Evolutionary conservation across 2,329 filamentous ascomycete genomes (phyloP).

Genomic region (Pseudocercospora crystallina): DNA sequence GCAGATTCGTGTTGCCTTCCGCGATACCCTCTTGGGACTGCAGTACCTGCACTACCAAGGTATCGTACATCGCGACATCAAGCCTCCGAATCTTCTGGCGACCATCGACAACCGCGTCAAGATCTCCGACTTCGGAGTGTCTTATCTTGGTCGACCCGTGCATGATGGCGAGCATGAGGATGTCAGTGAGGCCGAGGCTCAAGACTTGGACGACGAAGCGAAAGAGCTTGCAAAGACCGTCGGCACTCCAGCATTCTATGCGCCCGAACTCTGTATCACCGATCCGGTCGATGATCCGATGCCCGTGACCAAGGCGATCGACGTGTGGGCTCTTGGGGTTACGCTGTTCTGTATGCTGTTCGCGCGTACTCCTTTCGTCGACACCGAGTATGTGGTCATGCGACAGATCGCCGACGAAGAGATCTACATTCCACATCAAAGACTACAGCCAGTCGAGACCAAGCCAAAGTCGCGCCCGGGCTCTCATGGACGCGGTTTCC

Average conservation of each 20-base stretch:
- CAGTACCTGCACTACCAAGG: conserved; percentile 72
- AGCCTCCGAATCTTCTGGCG: conserved; percentile 80
- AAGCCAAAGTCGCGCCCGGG: conserved; percentile 46
- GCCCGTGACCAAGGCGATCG: conserved; percentile 87
- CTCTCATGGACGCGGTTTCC: conserved; percentile 48
- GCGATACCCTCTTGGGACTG: conserved; percentile 87
- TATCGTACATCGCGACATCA: conserved; percentile 54
- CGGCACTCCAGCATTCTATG: conserved; percentile 95
- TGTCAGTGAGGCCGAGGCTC: conserved; percentile 71
- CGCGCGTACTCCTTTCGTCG: conserved; percentile 88
- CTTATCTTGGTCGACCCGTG: conserved; percentile 87
- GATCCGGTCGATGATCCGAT: conserved; percentile 66
- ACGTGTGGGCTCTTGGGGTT: conserved; percentile 95
- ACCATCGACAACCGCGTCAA: conserved; percentile 84
- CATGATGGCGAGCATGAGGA: conserved; percentile 64
- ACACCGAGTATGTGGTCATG: conserved; percentile 91
- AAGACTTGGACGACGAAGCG: conserved; percentile 80
- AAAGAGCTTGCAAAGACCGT: conserved; percentile 97
- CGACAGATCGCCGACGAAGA: conserved; percentile 86
- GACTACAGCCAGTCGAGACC: conserved; percentile 69
- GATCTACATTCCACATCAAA: conserved; percentile 80
- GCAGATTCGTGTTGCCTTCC: conserved; percentile 79
- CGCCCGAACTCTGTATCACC: conserved; percentile 91
- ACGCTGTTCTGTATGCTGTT: conserved; percentile 95
- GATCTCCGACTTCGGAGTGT: conserved; percentile 98